These are phyloP conservation scores for Alternaria angustiovoidea DNA, from an alignment of 2,329 filamentous ascomycete genomes.

Conservation along the genomic window DNA sequence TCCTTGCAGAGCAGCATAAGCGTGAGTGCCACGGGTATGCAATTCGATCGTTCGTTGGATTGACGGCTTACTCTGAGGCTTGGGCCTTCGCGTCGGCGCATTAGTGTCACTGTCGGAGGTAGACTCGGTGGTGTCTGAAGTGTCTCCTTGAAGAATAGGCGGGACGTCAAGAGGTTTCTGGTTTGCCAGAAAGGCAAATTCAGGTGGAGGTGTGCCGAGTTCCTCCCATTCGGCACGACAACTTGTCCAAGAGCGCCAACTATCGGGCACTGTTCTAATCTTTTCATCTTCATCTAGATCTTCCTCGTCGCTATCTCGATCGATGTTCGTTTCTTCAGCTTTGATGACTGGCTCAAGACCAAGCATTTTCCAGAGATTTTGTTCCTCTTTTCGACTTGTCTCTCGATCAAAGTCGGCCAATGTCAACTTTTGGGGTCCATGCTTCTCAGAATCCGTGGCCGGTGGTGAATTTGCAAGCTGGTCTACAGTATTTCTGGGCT, in stretches of 20 bases:
- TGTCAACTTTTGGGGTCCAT: conserved; percentile 1
- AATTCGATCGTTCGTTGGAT: conserved; percentile 24
- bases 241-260: conserved; percentile 59
- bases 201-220: conserved; percentile 18
- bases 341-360: conserved; percentile 32
- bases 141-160: neutral
- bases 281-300: conserved; percentile 26
- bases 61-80: conserved; percentile 3
- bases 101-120: conserved; percentile 8
- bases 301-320: conserved; percentile 31
- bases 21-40: conserved; percentile 25
- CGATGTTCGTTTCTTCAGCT: conserved; percentile 27
- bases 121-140: neutral
- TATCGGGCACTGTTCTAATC: conserved; percentile 47
- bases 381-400: conserved; percentile 56
- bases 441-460: neutral
- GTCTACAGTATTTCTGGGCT: conserved; percentile 7
- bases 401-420: conserved; percentile 58
- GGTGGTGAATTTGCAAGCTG: conserved; percentile 11
- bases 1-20: conserved; percentile 36
- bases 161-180: conserved; percentile 16
- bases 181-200: conserved; percentile 27
- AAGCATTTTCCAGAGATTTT: conserved; percentile 55
- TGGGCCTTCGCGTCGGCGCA: neutral
- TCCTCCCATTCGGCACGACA: conserved; percentile 62